These are phyloP conservation scores for Ceratobasidium sp. DNA, from an alignment of 1,284 basidiomycete genomes.

Conservation along the genomic window DNA sequence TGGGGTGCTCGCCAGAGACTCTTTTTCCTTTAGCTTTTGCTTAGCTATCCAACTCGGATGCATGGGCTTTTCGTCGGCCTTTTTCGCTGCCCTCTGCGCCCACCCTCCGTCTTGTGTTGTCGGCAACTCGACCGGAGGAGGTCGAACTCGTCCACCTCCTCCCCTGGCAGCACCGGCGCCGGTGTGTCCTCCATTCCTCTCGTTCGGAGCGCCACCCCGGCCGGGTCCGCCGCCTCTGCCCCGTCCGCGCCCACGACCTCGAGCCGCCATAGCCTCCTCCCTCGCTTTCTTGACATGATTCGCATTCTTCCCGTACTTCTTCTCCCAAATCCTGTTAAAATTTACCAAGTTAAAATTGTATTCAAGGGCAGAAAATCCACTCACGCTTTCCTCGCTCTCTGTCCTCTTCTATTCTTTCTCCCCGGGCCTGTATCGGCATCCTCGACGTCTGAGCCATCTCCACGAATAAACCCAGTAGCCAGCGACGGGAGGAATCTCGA, in stretches of 20 bases:
- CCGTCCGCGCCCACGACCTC: constrained; percentile 42
- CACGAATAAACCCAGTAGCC: constrained; percentile 81
- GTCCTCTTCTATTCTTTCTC: constrained; percentile 90
- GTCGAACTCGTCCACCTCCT: constrained; percentile 15
- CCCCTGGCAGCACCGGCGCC: constrained; percentile 10
- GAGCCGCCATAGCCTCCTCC: constrained; percentile 43
- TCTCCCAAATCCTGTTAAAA: constrained; percentile 87
- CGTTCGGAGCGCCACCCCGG: neutral
- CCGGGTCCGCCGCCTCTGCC: constrained; percentile 35
- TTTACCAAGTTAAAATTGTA: neutral
- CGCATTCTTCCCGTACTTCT: constrained; percentile 89
- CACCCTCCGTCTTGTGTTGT: constrained; percentile 43
- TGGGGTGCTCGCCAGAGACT: constrained; percentile 46
- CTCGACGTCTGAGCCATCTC: constrained; percentile 79
- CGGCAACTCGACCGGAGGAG: neutral
- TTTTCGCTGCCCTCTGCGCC: constrained; percentile 44
- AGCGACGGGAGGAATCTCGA: constrained; percentile 91
- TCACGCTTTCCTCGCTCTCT: constrained; percentile 89
- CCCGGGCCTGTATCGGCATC: constrained; percentile 61
- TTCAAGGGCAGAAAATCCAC: constrained; percentile 51
- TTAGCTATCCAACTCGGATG: constrained; percentile 97
- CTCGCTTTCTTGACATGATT: constrained; percentile 83
- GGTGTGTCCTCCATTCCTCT: constrained; percentile 34
- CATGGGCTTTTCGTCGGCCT: constrained; percentile 56
- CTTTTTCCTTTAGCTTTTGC: constrained; percentile 70